Evolutionary conservation across 192 early-diverging fungal genomes (phyloP).

Genomic region (Coemansia biformis): DNA sequence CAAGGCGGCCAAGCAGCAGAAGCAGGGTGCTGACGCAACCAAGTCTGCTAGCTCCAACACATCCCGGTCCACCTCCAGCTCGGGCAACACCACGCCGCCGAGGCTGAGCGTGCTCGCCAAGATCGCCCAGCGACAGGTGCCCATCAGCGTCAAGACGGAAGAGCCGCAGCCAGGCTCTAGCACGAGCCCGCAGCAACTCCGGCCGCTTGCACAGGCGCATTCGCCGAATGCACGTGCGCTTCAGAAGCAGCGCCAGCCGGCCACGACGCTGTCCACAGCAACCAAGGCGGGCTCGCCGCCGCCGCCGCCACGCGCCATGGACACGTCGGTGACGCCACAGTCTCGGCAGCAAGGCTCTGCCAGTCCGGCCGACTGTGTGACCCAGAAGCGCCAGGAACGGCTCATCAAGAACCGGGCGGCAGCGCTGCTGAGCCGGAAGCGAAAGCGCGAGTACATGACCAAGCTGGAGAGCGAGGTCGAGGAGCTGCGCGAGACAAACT

Average conservation of each 20-base stretch:
- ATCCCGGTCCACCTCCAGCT: background rate
- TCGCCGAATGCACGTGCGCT: slow-evolving; percentile 7
- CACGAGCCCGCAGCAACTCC: slow-evolving; percentile 1
- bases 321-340: background rate
- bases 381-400: slow-evolving; percentile 75
- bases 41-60: background rate
- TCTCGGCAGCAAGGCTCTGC: background rate
- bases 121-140: slow-evolving; percentile 34
- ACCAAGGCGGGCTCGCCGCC: background rate
- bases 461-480: slow-evolving; percentile 71
- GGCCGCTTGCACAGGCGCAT: slow-evolving; percentile 21
- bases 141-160: slow-evolving; percentile 13
- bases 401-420: slow-evolving; percentile 91
- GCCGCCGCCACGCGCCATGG: background rate
- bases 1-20: too few species aligned
- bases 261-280: background rate
- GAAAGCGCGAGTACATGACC: slow-evolving; percentile 81
- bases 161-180: slow-evolving; percentile 1
- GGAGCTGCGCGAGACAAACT: slow-evolving; percentile 53
- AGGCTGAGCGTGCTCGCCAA: slow-evolving; percentile 39
- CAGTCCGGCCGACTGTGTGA: slow-evolving; percentile 20
- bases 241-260: background rate
- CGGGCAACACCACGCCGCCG: slow-evolving; percentile 29
- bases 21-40: too few species aligned
- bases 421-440: slow-evolving; percentile 78